These are phyloP conservation scores for Helichrysum umbraculigerum DNA, from an alignment of 129 eudicot genomes.

Conservation along the genomic window DNA sequence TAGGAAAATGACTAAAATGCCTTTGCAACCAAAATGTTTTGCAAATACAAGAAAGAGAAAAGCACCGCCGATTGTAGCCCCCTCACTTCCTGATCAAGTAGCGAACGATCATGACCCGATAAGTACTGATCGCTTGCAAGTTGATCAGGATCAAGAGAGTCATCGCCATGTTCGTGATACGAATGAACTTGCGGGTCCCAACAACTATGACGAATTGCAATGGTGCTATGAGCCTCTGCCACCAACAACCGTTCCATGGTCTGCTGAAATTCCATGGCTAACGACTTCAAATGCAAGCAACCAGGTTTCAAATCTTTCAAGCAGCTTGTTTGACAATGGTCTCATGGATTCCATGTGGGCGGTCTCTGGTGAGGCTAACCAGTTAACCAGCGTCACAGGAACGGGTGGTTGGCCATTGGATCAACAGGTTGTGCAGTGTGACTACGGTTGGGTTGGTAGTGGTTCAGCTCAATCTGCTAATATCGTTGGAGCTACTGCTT, in stretches of 20 bases:
- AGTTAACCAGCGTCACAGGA: conserved; percentile 21
- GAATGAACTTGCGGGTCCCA: neutral
- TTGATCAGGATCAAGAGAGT: conserved; percentile 16
- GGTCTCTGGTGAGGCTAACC: conserved; percentile 25
- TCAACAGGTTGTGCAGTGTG: conserved; percentile 31
- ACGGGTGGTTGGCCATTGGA: conserved; percentile 34
- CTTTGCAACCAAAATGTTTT: conserved; percentile 18
- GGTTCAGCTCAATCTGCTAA: conserved; percentile 14
- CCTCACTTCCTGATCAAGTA: conserved; percentile 19
- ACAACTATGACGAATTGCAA: neutral
- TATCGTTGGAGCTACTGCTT: conserved; percentile 27
- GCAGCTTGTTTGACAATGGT: conserved; percentile 23
- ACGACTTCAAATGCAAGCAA: conserved; percentile 9
- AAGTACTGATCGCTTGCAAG: neutral
- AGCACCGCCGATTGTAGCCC: conserved; percentile 8
- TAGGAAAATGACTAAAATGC: neutral
- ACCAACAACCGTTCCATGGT: conserved; percentile 32
- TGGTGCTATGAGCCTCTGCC: conserved; percentile 30
- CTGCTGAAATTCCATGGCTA: conserved; percentile 30
- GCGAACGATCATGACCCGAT: neutral
- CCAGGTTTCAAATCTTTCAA: conserved; percentile 20
- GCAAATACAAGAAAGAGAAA: conserved; percentile 24
- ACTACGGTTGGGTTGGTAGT: conserved; percentile 27
- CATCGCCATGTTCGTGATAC: conserved; percentile 16
- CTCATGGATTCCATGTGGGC: conserved; percentile 38